A percentile compares a stretch with the other conserved stretches of the same genome.
phyloP scores from a whole-genome alignment of 176 grass and related monocot species.

The Melocanna baccifera region DNA sequence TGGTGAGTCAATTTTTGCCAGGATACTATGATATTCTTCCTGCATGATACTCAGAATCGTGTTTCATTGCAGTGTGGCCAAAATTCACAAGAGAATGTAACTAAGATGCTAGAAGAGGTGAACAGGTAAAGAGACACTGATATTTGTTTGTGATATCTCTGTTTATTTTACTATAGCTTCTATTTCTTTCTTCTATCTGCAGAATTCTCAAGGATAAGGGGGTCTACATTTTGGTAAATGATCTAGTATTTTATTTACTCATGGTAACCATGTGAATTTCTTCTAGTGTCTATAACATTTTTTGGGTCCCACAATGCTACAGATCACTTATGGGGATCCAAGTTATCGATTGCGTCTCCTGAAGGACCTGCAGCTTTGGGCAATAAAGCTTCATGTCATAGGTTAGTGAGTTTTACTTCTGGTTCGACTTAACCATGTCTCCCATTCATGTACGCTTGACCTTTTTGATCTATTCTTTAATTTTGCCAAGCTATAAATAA shows the following conservation, averaged over 20 bases:
- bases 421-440: not conserved
- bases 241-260: conserved; percentile 14
- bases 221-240: conserved; percentile 89
- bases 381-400: conserved; percentile 82
- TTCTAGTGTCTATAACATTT: conserved; percentile 15
- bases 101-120: conserved; percentile 78
- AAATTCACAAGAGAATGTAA: conserved; percentile 72
- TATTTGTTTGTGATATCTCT: conserved; percentile 15
- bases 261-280: not conserved
- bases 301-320: conserved; percentile 16
- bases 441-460: not conserved
- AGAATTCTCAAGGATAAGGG: conserved; percentile 82
- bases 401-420: conserved; percentile 46
- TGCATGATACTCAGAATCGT: conserved; percentile 30
- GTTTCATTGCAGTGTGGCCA: conserved; percentile 72
- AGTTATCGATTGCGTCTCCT: conserved; percentile 72
- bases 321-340: conserved; percentile 98
- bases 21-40: conserved; percentile 25
- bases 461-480: not conserved
- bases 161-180: conserved; percentile 15
- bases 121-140: conserved; percentile 42
- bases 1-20: conserved; percentile 65
- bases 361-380: conserved; percentile 65
- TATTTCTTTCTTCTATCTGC: conserved; percentile 15
- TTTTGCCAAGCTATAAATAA: not conserved